These are phyloP conservation scores for Tuber umbilicatum DNA, from an alignment of 495 filamentous ascomycete genomes.

Conservation along the genomic window DNA sequence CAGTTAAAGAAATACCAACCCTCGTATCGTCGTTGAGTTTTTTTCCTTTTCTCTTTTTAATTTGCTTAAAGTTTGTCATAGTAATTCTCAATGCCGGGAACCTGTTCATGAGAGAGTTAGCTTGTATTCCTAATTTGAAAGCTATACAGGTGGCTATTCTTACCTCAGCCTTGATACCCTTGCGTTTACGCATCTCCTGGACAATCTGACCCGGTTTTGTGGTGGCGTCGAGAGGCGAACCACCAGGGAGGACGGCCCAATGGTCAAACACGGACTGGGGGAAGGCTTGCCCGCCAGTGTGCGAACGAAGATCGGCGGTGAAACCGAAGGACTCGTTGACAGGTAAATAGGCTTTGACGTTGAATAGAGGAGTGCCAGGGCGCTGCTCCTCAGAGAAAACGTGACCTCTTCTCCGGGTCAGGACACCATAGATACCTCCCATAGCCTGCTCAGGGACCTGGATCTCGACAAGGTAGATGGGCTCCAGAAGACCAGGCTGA, in stretches of 20 bases:
- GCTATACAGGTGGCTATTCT: not conserved
- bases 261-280: conserved; percentile 98
- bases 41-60: not conserved
- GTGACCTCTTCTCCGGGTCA: conserved; percentile 96
- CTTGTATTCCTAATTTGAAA: not conserved
- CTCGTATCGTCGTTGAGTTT: not conserved
- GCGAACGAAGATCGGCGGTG: conserved; percentile 88
- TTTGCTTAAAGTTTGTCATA: conserved; percentile 90
- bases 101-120: conserved; percentile 49
- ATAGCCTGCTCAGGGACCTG: conserved; percentile 97
- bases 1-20: not conserved
- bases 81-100: conserved; percentile 57
- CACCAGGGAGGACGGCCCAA: conserved; percentile 91
- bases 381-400: conserved; percentile 98
- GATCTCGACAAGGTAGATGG: conserved; percentile 98
- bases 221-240: conserved; percentile 78
- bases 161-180: conserved; percentile 90
- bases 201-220: conserved; percentile 83
- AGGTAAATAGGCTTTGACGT: conserved; percentile 97
- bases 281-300: conserved; percentile 96
- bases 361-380: conserved; percentile 97
- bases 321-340: conserved; percentile 99
- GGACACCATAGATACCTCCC: conserved; percentile 99
- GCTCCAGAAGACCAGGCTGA: conserved; percentile 83
- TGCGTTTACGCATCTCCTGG: conserved; percentile 88